phyloP scores from a whole-genome alignment of 352 stramenopile genomes.

The Plasmopara halstedii region DNA sequence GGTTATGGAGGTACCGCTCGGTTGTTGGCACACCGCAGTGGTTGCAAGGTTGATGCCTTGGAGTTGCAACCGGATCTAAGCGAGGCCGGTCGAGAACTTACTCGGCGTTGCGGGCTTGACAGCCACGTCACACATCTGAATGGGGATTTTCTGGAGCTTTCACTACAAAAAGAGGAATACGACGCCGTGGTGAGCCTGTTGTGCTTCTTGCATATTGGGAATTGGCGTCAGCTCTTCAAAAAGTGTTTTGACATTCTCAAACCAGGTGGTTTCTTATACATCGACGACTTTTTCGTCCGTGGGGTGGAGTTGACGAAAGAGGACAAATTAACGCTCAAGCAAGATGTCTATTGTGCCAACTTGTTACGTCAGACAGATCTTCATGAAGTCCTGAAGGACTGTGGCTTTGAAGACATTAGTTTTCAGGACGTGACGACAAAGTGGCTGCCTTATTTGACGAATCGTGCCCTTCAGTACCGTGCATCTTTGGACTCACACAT shows the following conservation, averaged over 20 bases:
- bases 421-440: slow-evolving; percentile 58
- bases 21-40: slow-evolving; percentile 64
- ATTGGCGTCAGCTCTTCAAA: slow-evolving; percentile 51
- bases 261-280: slow-evolving; percentile 56
- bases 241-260: slow-evolving; percentile 51
- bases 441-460: slow-evolving; percentile 51
- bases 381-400: slow-evolving; percentile 23
- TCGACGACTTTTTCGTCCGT: slow-evolving; percentile 71
- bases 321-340: slow-evolving; percentile 34
- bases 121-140: slow-evolving; percentile 43
- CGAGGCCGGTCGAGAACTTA: slow-evolving; percentile 47
- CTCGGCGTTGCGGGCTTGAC: slow-evolving; percentile 40
- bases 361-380: slow-evolving; percentile 40
- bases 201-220: slow-evolving; percentile 72
- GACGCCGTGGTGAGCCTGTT: slow-evolving; percentile 60
- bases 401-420: slow-evolving; percentile 48
- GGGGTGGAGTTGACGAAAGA: slow-evolving; percentile 32
- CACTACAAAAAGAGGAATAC: slow-evolving; percentile 26
- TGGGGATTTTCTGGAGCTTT: slow-evolving; percentile 52
- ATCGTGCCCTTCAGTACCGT: slow-evolving; percentile 37
- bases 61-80: slow-evolving; percentile 76
- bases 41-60: slow-evolving; percentile 59
- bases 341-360: slow-evolving; percentile 59
- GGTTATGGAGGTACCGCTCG: slow-evolving; percentile 85
- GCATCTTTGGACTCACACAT: slow-evolving; percentile 41